Base-by-base conservation (phyloP, 768 basidiomycete species). In the Trametes gibbosa region DNA sequence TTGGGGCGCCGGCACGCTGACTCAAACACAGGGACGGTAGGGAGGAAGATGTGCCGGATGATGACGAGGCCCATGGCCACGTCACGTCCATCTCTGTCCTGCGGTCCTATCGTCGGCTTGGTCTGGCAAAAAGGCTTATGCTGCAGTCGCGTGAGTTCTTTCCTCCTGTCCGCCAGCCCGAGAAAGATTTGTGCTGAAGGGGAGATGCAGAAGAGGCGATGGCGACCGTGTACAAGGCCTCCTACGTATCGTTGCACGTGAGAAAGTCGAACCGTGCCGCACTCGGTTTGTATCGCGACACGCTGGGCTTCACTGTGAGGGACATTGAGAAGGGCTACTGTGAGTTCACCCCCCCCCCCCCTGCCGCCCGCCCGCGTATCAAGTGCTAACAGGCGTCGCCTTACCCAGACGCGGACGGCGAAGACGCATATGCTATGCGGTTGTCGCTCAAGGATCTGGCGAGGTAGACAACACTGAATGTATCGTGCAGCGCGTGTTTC, bases 11-110 rank as follows among this genome's bases (percentile, higher is more conserved):
- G 10, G 25, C 2, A 6, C 10, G 19, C 1, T 19, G 12, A 41
- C 25, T 50, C 35, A 19, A 34, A 41, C 50, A 5, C 39, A 19
- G 41, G 21, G 55, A 29, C 19, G 61, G 17, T 65, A 90, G 88
- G 85, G 89, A 92, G 59, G 81, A 81, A 56, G 84, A 84, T 13
- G 71, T 76, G 13, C 74, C 87, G 50, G 83, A 85, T 25, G 79
- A 80, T 1, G 79, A 81, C 23, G 81, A 84, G 23, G 78, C 84
- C 0, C 90, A 95, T 63, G 95, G 95, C 0, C 95, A 98, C 68
- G 92, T 98, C 68, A 98, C 95, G 14, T 97, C 95, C 5, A 98
- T 98, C 68, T 96, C 94, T 0, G 95, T 98, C 2, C 76, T 98
- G 34, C 81, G 95, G 59, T 86, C 91, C 14, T 93, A 97, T 69